Percentiles rank a stretch among this genome's conserved stretches.
Conservation (phyloP, 352 stramenopile genomes). For the Phytophthora multivora region DNA sequence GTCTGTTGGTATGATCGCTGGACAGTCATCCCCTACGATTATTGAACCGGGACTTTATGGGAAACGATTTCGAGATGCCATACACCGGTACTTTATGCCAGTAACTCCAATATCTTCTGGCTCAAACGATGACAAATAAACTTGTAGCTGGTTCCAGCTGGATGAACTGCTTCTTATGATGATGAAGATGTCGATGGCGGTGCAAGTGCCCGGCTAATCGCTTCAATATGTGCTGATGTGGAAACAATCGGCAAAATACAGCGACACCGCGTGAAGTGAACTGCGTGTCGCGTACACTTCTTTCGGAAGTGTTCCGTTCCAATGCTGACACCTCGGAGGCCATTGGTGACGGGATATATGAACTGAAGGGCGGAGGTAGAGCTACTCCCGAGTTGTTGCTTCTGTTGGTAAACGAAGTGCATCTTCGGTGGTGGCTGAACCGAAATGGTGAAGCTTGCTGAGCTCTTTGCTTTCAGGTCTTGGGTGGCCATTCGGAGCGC, state of each 20-base stretch:
- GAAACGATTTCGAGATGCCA: conserved; percentile 95
- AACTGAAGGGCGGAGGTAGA: conserved; percentile 11
- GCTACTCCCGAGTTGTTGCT: not conserved
- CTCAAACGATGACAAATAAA: conserved; percentile 46
- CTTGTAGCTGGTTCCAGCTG: not conserved
- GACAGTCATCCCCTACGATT: conserved; percentile 97
- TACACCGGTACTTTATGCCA: conserved; percentile 97
- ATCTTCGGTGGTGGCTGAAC: conserved; percentile 52
- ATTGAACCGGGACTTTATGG: conserved; percentile 97
- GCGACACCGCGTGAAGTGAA: conserved; percentile 60
- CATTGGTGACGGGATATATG: conserved; percentile 54
- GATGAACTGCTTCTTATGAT: conserved; percentile 1
- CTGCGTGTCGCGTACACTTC: conserved; percentile 59
- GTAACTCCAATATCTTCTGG: conserved; percentile 85
- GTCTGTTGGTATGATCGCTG: conserved; percentile 98
- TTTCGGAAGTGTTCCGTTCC: conserved; percentile 57
- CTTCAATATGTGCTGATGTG: conserved; percentile 58
- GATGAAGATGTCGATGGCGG: conserved; percentile 17
- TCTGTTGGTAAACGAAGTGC: conserved; percentile 42
- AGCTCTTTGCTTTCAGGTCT: conserved; percentile 51
- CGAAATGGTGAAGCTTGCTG: conserved; percentile 42
- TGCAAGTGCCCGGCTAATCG: conserved; percentile 47
- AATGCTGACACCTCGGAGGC: conserved; percentile 56
- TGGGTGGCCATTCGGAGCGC: conserved; percentile 56
- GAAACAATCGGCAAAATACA: conserved; percentile 65